Evolutionary conservation across 768 basidiomycete species (phyloP).

Genomic region (Agaricus blazei): DNA sequence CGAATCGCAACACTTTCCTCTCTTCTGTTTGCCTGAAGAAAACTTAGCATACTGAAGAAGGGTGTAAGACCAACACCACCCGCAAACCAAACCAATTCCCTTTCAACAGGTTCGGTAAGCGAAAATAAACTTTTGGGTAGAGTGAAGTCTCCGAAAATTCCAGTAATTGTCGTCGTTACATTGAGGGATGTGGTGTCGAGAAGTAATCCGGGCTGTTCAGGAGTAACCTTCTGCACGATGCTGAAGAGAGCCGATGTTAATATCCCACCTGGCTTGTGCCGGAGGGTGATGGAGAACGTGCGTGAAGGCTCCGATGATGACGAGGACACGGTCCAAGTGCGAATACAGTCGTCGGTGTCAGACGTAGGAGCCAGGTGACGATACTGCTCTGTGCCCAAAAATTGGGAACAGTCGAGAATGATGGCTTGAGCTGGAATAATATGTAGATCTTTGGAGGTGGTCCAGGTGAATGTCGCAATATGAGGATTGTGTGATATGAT

Average conservation of each 20-base stretch:
- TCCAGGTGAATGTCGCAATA: conserved; percentile 54
- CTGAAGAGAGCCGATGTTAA: conserved; percentile 53
- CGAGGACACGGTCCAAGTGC: conserved; percentile 60
- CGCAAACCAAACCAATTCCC: conserved; percentile 49
- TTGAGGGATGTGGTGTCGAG: conserved; percentile 31
- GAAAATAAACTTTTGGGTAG: conserved; percentile 15
- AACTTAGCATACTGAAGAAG: conserved; percentile 48
- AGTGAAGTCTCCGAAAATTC: conserved; percentile 49
- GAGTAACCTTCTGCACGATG: conserved; percentile 37
- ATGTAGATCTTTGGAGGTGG: conserved; percentile 24
- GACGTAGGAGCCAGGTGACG: conserved; percentile 49
- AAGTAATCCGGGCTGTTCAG: conserved; percentile 35
- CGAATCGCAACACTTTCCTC: conserved; percentile 33
- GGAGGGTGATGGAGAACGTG: conserved; percentile 46
- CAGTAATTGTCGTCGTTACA: conserved; percentile 40
- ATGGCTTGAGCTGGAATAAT: conserved; percentile 47
- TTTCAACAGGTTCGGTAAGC: conserved; percentile 5
- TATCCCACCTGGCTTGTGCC: conserved; percentile 45
- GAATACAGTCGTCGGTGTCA: conserved; percentile 45
- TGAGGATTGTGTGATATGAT: conserved; percentile 39
- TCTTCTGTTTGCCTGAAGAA: conserved; percentile 10
- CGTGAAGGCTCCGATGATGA: conserved; percentile 12
- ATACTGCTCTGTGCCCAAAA: conserved; percentile 43
- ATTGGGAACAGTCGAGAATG: conserved; percentile 47
- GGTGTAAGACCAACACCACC: conserved; percentile 68